Conservation (phyloP, 2,329 filamentous ascomycete genomes). For the Ascochyta rabiei region DNA sequence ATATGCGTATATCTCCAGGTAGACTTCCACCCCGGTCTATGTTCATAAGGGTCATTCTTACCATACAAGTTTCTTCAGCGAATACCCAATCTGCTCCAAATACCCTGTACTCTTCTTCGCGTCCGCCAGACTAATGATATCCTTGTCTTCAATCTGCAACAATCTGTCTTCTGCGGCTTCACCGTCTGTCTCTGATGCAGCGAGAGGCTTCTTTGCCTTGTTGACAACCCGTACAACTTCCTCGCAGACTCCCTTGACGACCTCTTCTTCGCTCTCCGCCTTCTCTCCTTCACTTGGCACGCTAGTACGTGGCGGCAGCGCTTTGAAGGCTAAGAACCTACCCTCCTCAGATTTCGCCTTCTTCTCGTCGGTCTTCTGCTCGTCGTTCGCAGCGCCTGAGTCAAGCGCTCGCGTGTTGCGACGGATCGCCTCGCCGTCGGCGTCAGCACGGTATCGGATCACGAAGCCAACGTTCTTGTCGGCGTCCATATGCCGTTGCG, state of each 20-base stretch:
- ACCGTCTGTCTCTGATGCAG: conserved; percentile 30
- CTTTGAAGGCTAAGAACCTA: conserved; percentile 62
- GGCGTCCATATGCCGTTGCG: conserved; percentile 76
- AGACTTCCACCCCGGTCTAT: background rate
- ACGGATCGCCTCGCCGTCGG: conserved; percentile 72
- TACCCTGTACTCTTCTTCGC: conserved; percentile 86
- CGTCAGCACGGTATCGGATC: conserved; percentile 74
- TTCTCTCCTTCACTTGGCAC: conserved; percentile 34
- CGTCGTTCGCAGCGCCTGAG: conserved; percentile 47
- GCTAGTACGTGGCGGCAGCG: conserved; percentile 57
- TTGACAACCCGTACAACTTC: conserved; percentile 75
- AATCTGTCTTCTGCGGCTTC: conserved; percentile 34
- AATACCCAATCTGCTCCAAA: conserved; percentile 85
- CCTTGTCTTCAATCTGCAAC: conserved; percentile 59
- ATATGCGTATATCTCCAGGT: background rate
- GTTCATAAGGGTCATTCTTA: background rate
- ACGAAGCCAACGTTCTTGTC: conserved; percentile 83
- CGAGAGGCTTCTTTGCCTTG: conserved; percentile 51
- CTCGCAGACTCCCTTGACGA: conserved; percentile 69
- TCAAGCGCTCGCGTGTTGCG: conserved; percentile 84
- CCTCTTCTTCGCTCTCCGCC: conserved; percentile 56
- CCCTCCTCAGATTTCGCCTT: conserved; percentile 31
- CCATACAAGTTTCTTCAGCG: conserved; percentile 94
- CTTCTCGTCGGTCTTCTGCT: conserved; percentile 21
- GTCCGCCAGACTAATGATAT: conserved; percentile 83